phyloP scores from a whole-genome alignment of 345 rosid species.

The Murraya koenigii region DNA sequence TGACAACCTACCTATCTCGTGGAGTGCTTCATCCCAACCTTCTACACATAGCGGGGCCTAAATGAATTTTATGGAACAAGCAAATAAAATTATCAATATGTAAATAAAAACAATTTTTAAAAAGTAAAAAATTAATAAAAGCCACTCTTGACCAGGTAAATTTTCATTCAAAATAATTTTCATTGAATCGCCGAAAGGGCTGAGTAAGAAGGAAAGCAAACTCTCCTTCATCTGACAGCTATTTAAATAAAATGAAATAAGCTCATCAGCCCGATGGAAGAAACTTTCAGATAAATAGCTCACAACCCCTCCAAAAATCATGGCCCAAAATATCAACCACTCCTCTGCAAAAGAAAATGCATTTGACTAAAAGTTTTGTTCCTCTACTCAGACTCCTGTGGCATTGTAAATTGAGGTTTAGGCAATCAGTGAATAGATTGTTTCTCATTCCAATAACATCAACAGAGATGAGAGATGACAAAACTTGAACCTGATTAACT shows the following conservation, averaged over 20 bases:
- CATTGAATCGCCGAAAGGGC: background rate
- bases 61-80: slow-evolving; percentile 4
- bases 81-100: background rate
- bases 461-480: background rate
- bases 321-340: background rate
- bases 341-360: background rate
- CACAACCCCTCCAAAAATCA: background rate
- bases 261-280: background rate
- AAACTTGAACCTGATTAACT: background rate
- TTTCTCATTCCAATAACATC: background rate
- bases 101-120: background rate
- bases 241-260: background rate
- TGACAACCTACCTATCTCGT: slow-evolving; percentile 87
- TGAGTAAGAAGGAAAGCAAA: background rate
- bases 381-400: background rate
- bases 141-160: background rate
- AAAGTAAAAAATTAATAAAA: background rate
- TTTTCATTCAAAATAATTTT: background rate
- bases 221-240: background rate
- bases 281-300: background rate
- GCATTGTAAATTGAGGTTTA: background rate
- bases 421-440: background rate
- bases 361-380: background rate
- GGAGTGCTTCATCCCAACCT: slow-evolving; percentile 98
- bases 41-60: slow-evolving; percentile 82